A percentile compares a stretch with the other conserved stretches of the same genome.
These are phyloP conservation scores for Dipodascopsis uninucleata DNA, from an alignment of 805 yeast species.

Conservation along the genomic window DNA sequence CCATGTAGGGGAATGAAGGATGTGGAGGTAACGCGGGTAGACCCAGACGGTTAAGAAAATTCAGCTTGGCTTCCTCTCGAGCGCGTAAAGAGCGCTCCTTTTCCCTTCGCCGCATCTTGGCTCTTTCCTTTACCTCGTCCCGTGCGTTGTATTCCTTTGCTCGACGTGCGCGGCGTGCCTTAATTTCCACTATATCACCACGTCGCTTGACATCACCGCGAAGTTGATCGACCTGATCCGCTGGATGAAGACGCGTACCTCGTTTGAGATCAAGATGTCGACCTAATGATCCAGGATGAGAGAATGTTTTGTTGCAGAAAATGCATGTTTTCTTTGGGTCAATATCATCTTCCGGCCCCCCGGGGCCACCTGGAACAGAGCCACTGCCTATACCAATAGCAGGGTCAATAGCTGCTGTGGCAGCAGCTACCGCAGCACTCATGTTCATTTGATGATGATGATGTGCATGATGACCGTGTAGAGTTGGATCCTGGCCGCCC, in stretches of 20 bases:
- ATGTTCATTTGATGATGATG: constrained; percentile 23
- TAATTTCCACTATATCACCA: constrained; percentile 46
- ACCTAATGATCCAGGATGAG: constrained; percentile 58
- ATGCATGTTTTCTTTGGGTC: constrained; percentile 43
- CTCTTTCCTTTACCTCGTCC: constrained; percentile 47
- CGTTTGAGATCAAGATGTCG: constrained; percentile 56
- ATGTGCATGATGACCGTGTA: constrained; percentile 18
- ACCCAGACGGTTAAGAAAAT: constrained; percentile 40
- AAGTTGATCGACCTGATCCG: constrained; percentile 45
- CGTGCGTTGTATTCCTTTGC: constrained; percentile 47
- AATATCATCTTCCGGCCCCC: constrained; percentile 9
- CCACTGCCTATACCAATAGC: constrained; percentile 12
- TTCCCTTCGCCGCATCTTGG: constrained; percentile 43
- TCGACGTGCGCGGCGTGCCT: constrained; percentile 41
- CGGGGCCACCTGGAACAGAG: too few species aligned
- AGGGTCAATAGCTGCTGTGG: constrained; percentile 28
- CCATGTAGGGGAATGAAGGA: constrained; percentile 50
- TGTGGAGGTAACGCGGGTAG: constrained; percentile 42
- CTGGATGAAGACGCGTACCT: constrained; percentile 53
- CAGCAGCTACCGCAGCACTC: constrained; percentile 18
- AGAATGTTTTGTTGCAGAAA: constrained; percentile 52
- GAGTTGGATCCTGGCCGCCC: constrained; percentile 18
- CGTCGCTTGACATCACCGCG: constrained; percentile 51
- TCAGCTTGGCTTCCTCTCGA: constrained; percentile 37
- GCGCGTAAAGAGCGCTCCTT: constrained; percentile 45